Percentiles rank a stretch among this genome's conserved stretches.
These are phyloP conservation scores for Hippophae gyantsensis DNA, from an alignment of 306 rosid species.

Conservation along the genomic window DNA sequence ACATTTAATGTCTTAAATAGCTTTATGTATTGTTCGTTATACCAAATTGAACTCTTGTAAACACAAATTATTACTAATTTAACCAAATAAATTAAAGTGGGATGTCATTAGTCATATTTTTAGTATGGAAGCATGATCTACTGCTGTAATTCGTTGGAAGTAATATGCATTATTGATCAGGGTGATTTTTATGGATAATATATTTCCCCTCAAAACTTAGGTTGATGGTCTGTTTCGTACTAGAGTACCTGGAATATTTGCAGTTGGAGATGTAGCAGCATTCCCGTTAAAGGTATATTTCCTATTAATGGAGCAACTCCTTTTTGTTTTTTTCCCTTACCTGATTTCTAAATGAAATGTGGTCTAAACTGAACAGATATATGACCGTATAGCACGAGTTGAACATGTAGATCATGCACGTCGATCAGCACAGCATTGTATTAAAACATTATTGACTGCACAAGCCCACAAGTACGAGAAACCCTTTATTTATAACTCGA, in stretches of 20 bases:
- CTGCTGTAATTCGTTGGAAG: background rate
- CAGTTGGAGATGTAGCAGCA: constrained; percentile 84
- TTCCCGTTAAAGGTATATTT: constrained; percentile 70
- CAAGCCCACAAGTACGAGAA: constrained; percentile 50
- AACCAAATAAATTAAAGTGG: background rate
- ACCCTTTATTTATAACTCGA: constrained; percentile 11
- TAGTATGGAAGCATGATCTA: background rate
- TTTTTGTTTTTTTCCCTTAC: background rate
- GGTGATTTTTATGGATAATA: background rate
- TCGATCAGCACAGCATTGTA: constrained; percentile 73
- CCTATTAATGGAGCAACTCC: constrained; percentile 12
- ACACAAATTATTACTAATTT: background rate
- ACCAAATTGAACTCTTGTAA: background rate
- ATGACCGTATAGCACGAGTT: constrained; percentile 64
- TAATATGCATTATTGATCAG: background rate
- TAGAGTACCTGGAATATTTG: constrained; percentile 66
- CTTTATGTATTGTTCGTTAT: background rate
- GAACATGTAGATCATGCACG: constrained; percentile 99
- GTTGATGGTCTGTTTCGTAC: constrained; percentile 88
- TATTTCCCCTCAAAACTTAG: constrained; percentile 30
- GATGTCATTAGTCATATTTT: background rate
- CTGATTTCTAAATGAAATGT: constrained; percentile 13
- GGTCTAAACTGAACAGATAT: constrained; percentile 45
- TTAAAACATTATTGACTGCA: constrained; percentile 67
- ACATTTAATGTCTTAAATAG: background rate